phyloP scores from a whole-genome alignment of 2,329 filamentous ascomycete genomes.

The Sarocladium strictum region DNA sequence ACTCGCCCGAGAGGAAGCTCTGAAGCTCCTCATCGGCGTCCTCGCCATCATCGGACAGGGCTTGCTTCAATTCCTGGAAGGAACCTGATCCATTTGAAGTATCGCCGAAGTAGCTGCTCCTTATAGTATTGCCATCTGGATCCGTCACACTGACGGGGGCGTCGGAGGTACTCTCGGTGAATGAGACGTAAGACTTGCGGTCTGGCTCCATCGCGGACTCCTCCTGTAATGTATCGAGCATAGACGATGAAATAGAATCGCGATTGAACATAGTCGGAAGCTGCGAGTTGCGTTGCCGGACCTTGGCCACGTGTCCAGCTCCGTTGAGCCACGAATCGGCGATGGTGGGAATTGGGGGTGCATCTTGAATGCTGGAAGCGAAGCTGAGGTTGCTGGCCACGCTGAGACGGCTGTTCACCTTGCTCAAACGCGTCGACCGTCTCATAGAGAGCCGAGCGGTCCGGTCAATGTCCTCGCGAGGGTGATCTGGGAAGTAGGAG shows the following conservation, averaged over 20 bases:
- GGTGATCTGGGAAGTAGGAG: conserved; percentile 95
- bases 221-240: conserved; percentile 85
- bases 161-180: conserved; percentile 70
- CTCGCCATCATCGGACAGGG: conserved; percentile 84
- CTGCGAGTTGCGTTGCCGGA: conserved; percentile 41
- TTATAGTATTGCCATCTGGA: conserved; percentile 61
- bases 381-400: conserved; percentile 92
- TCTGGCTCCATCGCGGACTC: conserved; percentile 83
- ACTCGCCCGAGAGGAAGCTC: conserved; percentile 86
- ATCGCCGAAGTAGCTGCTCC: conserved; percentile 65
- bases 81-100: conserved; percentile 61
- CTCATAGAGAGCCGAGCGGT: conserved; percentile 90
- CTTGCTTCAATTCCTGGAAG: conserved; percentile 76
- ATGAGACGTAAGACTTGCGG: conserved; percentile 93
- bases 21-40: conserved; percentile 84
- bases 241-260: conserved; percentile 82
- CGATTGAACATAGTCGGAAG: conserved; percentile 49
- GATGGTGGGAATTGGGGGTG: conserved; percentile 91
- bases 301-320: conserved; percentile 31
- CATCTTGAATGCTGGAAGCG: conserved; percentile 86
- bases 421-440: conserved; percentile 83
- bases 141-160: conserved; percentile 69
- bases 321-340: conserved; percentile 80
- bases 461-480: conserved; percentile 89
- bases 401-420: conserved; percentile 86